These are phyloP conservation scores for Scortechinia acanthostroma DNA, from an alignment of 2,329 filamentous ascomycete genomes.

Conservation along the genomic window DNA sequence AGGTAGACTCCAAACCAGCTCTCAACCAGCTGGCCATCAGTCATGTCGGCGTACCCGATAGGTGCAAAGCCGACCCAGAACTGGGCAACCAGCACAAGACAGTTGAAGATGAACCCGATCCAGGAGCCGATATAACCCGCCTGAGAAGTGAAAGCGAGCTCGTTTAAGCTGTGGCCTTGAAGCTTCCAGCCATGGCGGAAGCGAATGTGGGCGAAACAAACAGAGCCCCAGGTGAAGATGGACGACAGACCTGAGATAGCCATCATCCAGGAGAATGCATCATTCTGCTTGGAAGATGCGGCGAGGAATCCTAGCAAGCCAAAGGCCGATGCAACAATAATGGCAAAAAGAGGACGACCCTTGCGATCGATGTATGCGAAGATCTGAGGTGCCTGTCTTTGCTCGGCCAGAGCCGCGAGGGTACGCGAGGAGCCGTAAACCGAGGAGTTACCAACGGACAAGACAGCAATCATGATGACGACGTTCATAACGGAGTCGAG, in stretches of 20 bases:
- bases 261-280: slow-evolving; percentile 40
- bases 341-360: slow-evolving; percentile 31
- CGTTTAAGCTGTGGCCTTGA: slow-evolving; percentile 44
- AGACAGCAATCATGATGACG: slow-evolving; percentile 51
- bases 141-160: slow-evolving; percentile 48
- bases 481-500: slow-evolving; percentile 55
- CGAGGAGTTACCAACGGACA: slow-evolving; percentile 50
- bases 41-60: slow-evolving; percentile 32
- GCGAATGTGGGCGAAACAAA: slow-evolving; percentile 40
- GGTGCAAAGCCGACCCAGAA: slow-evolving; percentile 46
- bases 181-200: slow-evolving; percentile 57
- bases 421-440: slow-evolving; percentile 50
- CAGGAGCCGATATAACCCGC: slow-evolving; percentile 51
- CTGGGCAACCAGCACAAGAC: slow-evolving; percentile 48
- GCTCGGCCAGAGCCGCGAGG: slow-evolving; percentile 39
- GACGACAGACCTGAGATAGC: slow-evolving; percentile 53
- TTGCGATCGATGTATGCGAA: slow-evolving; percentile 33
- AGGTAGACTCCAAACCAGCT: slow-evolving; percentile 46
- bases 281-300: slow-evolving; percentile 5
- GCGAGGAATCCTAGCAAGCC: slow-evolving; percentile 24
- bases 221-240: slow-evolving; percentile 54
- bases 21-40: slow-evolving; percentile 23
- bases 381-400: slow-evolving; percentile 31
- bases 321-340: slow-evolving; percentile 25
- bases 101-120: slow-evolving; percentile 48